Conservation (phyloP, 352 stramenopile genomes). For the Phytophthora lateralis region DNA sequence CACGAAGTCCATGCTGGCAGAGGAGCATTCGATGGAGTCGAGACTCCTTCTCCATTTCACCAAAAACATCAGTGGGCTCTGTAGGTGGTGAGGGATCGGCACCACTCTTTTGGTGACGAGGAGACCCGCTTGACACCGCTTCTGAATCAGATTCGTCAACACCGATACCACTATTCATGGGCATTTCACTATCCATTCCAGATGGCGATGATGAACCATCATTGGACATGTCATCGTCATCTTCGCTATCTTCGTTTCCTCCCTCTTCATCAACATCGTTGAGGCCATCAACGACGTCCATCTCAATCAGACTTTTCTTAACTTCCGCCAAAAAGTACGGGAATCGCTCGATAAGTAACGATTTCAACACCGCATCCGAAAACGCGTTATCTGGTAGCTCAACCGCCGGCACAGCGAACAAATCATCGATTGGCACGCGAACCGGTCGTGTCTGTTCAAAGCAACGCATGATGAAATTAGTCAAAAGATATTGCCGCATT, state of each 20-base stretch:
- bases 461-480: conserved; percentile 3
- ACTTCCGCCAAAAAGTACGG: conserved; percentile 82
- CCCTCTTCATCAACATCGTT: conserved; percentile 42
- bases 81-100: conserved; percentile 22
- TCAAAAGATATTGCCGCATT: not conserved
- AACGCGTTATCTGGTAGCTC: conserved; percentile 72
- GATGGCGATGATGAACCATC: conserved; percentile 78
- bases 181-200: conserved; percentile 79
- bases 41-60: conserved; percentile 82
- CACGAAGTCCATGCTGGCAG: conserved; percentile 78
- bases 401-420: conserved; percentile 78
- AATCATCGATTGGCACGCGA: conserved; percentile 83
- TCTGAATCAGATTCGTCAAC: conserved; percentile 71
- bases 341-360: conserved; percentile 73
- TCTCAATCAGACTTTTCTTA: conserved; percentile 67
- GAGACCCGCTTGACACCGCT: conserved; percentile 41
- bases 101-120: conserved; percentile 30
- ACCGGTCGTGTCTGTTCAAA: conserved; percentile 66
- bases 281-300: conserved; percentile 52
- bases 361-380: conserved; percentile 68
- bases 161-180: conserved; percentile 33
- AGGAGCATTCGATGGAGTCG: conserved; percentile 77
- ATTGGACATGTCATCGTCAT: conserved; percentile 90
- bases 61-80: conserved; percentile 56
- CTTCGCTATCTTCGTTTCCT: conserved; percentile 65